A percentile compares a stretch with the other conserved stretches of the same genome.
These are phyloP conservation scores for Gossypium longicalyx DNA, from an alignment of 345 rosid species.

Conservation along the genomic window DNA sequence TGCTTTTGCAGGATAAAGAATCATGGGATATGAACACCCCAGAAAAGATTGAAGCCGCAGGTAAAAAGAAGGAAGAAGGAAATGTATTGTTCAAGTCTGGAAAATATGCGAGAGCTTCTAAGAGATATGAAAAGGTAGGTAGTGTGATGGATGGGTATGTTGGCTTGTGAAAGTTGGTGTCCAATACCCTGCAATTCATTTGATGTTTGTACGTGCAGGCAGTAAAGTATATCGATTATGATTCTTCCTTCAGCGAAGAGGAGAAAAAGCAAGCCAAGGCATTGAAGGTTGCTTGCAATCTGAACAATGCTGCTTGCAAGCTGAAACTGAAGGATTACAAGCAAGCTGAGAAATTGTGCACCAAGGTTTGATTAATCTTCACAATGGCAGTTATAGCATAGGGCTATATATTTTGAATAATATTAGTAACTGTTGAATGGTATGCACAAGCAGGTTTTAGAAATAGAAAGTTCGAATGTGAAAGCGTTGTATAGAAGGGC, in stretches of 20 bases:
- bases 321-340: conserved; percentile 76
- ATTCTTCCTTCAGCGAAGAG: conserved; percentile 73
- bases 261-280: conserved; percentile 81
- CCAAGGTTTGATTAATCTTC: conserved; percentile 41
- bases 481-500: conserved; percentile 82
- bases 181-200: background rate
- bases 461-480: conserved; percentile 58
- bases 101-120: conserved; percentile 68
- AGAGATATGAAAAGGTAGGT: conserved; percentile 88
- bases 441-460: conserved; percentile 48
- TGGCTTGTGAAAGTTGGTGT: background rate
- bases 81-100: conserved; percentile 73
- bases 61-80: conserved; percentile 94
- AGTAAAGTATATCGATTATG: conserved; percentile 70
- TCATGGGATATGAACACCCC: conserved; percentile 94
- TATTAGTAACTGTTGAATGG: background rate
- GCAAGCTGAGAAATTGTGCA: conserved; percentile 70
- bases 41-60: conserved; percentile 87
- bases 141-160: background rate
- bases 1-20: conserved; percentile 61
- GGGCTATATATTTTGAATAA: background rate
- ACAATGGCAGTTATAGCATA: background rate
- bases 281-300: conserved; percentile 75
- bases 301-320: conserved; percentile 91
- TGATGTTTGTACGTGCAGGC: conserved; percentile 43